Evolutionary conservation across 805 yeast species (phyloP), one percentile per base, ranked within the genome.

Genomic region (Kluyveromyces wickerhamii): DNA sequence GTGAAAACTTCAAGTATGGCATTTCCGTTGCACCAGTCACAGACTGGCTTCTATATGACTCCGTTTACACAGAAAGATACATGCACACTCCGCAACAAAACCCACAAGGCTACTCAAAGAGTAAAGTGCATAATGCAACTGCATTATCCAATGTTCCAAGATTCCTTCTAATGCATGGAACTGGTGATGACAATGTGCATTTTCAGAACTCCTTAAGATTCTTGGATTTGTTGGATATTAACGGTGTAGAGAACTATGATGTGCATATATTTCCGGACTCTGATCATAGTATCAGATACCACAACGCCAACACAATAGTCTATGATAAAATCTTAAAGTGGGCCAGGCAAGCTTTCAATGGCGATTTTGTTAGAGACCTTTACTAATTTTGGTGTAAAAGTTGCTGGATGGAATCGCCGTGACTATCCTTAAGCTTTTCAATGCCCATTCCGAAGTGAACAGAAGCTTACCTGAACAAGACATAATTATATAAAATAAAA

Each of bases 1-100:
- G 86, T 12, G 62, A 73, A 23, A 73, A 77, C 11, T 88, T 92
- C 68, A 74, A 74, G 38, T 92, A 77, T 56, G 97, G 97, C 7
- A 77, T 87, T 71, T 79, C 97, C 0, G 97, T 92, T 16, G 98
- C 98, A 0, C 98, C 98, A 1, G 98, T 92, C 2, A 92, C 97
- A 0, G 82, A 87, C 55, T 92, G 96, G 96, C 62, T 74, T 36
- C 69, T 83, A 36, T 92, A 89, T 54, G 97, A 89, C 60, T 82
- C 96, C 1, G 75, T 89, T 12, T 89, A 92, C 59, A 89, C 97
- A 0, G 98, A 92, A 62, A 65, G 98, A 42, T 92, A 92, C 57
- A 82, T 92, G 94, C 84, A 83, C 43, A 69, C 77, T 2, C 96
- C 96, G 1, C 67, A 69, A 47, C 65, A 70, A 30, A 85, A 88